Evolutionary conservation across 495 filamentous ascomycete species (phyloP).

Genomic region (Annulohypoxylon nitens): DNA sequence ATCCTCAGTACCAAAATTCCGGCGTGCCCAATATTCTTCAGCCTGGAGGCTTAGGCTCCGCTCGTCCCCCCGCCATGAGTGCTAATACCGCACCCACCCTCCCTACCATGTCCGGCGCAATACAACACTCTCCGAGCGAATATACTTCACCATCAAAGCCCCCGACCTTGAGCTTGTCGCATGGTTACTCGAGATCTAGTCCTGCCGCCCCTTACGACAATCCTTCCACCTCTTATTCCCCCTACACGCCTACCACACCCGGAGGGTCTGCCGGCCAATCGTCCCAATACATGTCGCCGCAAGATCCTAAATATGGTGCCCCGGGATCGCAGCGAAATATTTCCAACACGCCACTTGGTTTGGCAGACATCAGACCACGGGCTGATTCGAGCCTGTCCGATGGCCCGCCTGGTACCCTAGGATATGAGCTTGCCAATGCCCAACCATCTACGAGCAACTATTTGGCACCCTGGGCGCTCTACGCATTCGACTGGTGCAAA

Average conservation of each 20-base stretch:
- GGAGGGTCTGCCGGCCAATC: constrained; percentile 64
- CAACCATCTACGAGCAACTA: constrained; percentile 80
- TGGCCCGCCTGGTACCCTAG: constrained; percentile 65
- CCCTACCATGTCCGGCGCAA: constrained; percentile 69
- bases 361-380: constrained; percentile 89
- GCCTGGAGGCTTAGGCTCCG: constrained; percentile 64
- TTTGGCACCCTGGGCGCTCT: constrained; percentile 93
- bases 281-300: constrained; percentile 76
- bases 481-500: constrained; percentile 99
- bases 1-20: constrained; percentile 69
- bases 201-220: constrained; percentile 74
- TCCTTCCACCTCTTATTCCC: constrained; percentile 74
- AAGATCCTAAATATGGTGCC: constrained; percentile 72
- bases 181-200: constrained; percentile 85
- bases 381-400: constrained; percentile 82
- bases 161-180: constrained; percentile 69
- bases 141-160: constrained; percentile 76
- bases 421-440: constrained; percentile 65
- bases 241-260: constrained; percentile 74
- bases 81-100: constrained; percentile 78
- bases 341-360: constrained; percentile 85
- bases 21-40: constrained; percentile 79
- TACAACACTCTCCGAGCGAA: constrained; percentile 70
- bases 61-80: constrained; percentile 74
- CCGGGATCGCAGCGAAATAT: constrained; percentile 79